Evolutionary conservation across 2,329 filamentous ascomycete genomes (phyloP).

Genomic region (Fusarium lyarnte): DNA sequence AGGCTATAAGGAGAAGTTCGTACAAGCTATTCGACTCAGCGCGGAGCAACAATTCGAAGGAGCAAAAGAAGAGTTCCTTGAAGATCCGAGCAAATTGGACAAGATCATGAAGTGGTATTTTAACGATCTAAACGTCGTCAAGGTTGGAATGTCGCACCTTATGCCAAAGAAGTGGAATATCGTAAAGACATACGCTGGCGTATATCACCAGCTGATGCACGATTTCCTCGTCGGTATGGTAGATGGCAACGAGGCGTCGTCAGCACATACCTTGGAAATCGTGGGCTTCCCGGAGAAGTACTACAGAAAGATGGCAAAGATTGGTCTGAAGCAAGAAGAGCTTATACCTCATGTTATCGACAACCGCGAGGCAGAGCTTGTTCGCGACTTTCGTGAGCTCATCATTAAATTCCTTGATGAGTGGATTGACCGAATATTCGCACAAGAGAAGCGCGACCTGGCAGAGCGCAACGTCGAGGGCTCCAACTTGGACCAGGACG

Average conservation of each 20-base stretch:
- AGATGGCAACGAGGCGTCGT: slow-evolving; percentile 84
- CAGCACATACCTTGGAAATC: slow-evolving; percentile 88
- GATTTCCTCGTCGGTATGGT: slow-evolving; percentile 87
- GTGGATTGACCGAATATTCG: slow-evolving; percentile 95
- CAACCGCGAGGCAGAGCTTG: slow-evolving; percentile 86
- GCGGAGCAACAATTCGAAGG: slow-evolving; percentile 79
- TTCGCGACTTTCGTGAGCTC: slow-evolving; percentile 92
- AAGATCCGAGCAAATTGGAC: slow-evolving; percentile 83
- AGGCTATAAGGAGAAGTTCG: slow-evolving; percentile 96
- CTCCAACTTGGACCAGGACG: slow-evolving; percentile 82
- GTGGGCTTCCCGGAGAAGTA: slow-evolving; percentile 97
- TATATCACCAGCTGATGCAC: slow-evolving; percentile 96
- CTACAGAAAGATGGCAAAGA: slow-evolving; percentile 92
- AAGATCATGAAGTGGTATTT: slow-evolving; percentile 97
- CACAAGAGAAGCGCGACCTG: slow-evolving; percentile 84
- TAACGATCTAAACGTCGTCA: slow-evolving; percentile 95
- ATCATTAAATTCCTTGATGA: slow-evolving; percentile 96
- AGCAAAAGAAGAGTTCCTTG: slow-evolving; percentile 78
- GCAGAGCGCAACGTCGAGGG: slow-evolving; percentile 77
- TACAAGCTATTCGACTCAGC: slow-evolving; percentile 79
- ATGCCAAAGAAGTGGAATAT: slow-evolving; percentile 99
- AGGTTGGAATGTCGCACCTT: slow-evolving; percentile 87
- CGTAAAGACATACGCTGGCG: slow-evolving; percentile 85
- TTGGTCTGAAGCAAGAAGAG: slow-evolving; percentile 81
- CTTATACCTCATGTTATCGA: slow-evolving; percentile 88